Evolutionary conservation across 192 early-diverging fungal species (phyloP), one percentile per base, ranked within the genome.

Genomic region (Backusella macrospora): DNA sequence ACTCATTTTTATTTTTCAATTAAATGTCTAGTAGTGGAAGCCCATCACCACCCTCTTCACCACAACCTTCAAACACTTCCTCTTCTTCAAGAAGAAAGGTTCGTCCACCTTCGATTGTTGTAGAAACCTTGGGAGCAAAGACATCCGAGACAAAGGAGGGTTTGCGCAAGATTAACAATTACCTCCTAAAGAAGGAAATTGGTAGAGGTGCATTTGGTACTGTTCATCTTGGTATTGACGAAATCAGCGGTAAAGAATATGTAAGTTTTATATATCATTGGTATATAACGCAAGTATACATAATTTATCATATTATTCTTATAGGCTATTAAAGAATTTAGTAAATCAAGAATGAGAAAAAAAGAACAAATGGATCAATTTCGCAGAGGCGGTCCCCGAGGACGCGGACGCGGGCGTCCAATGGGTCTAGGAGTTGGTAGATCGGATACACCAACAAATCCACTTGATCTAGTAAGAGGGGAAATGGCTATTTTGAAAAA

Each of bases 401-500:
- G 85, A 49, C 79, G 85, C 13, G 90, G 86, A 14, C 88, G 85
- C 69, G 88, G 86, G 59, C 79, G 78, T 2, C 26, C 39, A 12
- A 64, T 84, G 44, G 85, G 85, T 29, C 83, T 80, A 16, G 91
- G 88, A 6, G 82, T 86, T 12, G 80, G 83, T 6, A 75, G 81
- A n/a, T 75, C 82, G 13, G 21, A 34, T 26, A 15, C 21, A 59
- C n/a, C 39, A 52, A 5, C 70, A 44, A 92, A 95, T 72, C 96
- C 96, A 10, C 86, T 99, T 45, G 91, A 94, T 68, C 85, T 96
- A 34, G 93, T 99, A 39, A 86, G 93, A 18, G 84, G 88, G 0
- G 98, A 99, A 78, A 86, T 98, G 39, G 98, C 96, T 9, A 92
- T 99, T 23, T 84, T 96, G 45, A 98, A 99, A 79, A 98, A 98